Conservation (phyloP, 2,329 filamentous ascomycete species). For the Nemania sp. region DNA sequence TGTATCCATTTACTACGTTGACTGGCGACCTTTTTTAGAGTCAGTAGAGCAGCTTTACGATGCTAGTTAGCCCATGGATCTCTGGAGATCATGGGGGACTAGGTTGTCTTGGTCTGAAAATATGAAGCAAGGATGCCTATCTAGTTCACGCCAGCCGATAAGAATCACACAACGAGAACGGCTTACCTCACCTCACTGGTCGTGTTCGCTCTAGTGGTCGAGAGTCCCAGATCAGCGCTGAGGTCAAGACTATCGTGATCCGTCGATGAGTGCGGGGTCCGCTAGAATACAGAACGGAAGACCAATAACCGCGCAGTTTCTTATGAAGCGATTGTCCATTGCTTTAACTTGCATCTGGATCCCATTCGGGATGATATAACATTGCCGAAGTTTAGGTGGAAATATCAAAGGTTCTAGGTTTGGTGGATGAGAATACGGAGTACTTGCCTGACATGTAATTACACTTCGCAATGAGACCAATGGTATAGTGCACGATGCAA, state of each 20-base stretch:
- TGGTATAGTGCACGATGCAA: no score
- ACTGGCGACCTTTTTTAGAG: no score
- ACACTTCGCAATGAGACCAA: not conserved
- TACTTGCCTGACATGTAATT: no score
- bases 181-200: not conserved
- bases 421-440: no score
- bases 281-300: slow-evolving; percentile 35
- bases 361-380: no score
- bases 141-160: slow-evolving; percentile 37
- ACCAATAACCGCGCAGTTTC: slow-evolving; percentile 9
- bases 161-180: slow-evolving; percentile 22
- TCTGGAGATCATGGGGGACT: slow-evolving; percentile 33
- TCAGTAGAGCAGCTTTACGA: slow-evolving; percentile 25
- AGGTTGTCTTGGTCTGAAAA: slow-evolving; percentile 15
- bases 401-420: not conserved
- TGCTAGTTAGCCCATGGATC: slow-evolving; percentile 23
- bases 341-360: not conserved
- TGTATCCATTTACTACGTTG: not conserved
- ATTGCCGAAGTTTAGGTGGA: no score
- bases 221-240: slow-evolving; percentile 14
- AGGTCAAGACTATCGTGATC: slow-evolving; percentile 7
- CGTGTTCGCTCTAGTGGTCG: not conserved
- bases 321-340: no score
- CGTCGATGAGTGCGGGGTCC: slow-evolving; percentile 30
- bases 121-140: slow-evolving; percentile 24